Evolutionary conservation across 495 filamentous ascomycete species (phyloP).

Genomic region (Penicilliopsis zonata): DNA sequence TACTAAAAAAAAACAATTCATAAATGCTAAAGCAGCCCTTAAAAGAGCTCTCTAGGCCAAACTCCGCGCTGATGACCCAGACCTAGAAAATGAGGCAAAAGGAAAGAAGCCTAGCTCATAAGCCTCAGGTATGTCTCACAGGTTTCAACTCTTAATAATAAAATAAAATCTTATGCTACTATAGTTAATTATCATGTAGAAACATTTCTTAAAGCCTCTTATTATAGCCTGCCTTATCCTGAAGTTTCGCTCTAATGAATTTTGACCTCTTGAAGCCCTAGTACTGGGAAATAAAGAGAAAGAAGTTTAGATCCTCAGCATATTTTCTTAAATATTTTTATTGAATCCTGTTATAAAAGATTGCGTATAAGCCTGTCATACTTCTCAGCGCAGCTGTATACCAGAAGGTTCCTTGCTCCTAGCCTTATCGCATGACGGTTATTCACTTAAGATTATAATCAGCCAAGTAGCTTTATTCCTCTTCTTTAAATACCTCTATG

Average conservation of each 20-base stretch:
- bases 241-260: constrained; percentile 2
- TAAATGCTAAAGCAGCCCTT: no score
- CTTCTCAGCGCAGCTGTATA: constrained; percentile 2
- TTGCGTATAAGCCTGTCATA: background rate
- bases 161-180: no score
- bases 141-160: no score
- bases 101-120: no score
- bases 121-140: no score
- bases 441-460: background rate
- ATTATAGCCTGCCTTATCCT: constrained; percentile 6
- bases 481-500: constrained; percentile 6
- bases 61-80: no score
- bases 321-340: background rate
- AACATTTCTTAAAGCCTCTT: constrained; percentile 4
- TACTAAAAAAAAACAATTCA: no score
- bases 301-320: constrained; percentile 2
- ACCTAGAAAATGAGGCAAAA: no score
- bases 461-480: constrained; percentile 5
- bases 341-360: constrained; percentile 3
- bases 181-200: no score
- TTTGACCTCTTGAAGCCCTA: constrained; percentile 3
- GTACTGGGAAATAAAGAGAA: constrained; percentile 6
- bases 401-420: constrained; percentile 3
- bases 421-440: constrained; percentile 2
- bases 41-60: no score